Evolutionary conservation across 352 stramenopile species (phyloP), one percentile per base, ranked within the genome.

Genomic region (Saprolegnia diclina): DNA sequence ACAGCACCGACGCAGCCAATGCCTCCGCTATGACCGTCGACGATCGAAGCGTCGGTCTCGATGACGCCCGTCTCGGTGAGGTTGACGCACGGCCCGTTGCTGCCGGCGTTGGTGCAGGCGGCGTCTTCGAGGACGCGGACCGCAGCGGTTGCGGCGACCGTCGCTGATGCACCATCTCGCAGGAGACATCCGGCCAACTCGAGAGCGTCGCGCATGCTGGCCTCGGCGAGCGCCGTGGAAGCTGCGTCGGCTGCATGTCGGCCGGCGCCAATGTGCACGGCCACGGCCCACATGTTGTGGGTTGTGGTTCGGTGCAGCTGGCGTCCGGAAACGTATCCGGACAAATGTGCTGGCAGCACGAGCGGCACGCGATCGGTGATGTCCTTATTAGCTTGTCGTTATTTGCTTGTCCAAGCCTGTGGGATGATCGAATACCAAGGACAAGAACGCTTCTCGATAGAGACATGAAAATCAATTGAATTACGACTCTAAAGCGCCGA

Each of bases 241-340:
- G 24, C 40, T 16, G 40, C 72, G 0, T 54, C 52, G 16, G 61
- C 62, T 50, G 73, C 65, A 50, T 89, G 83, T 11, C 72, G 68
- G 0, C 83, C 83, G 13, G 81, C 81, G 54, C 83, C 83, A 46
- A 78, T 74, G 68, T 91, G 83, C 19, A 91, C 76, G 0, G 80
- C 83, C 48, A 90, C 54, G 22, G 83, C n/a, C 81, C 81, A 90
- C n/a, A 59, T 59, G 42, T 48, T 74, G 73, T 64, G 68, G 71
- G 42, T 48, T 74, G 73, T 64, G 68, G 71, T 22, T 53, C 21
- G 45, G 6, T 22, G 21, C 42, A n/a, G 18, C 11, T 48, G 42
- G 42, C 42, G 18, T 48, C 42, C 42, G 42, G 42, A 48, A 11
- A 48, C 7, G 2, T 11, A 48, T 22, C 50, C 50, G 21, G 50